Evolutionary conservation across 1,139 yeast genomes (phyloP).

Genomic region (Hemisphaericaspora xylanilytica): DNA sequence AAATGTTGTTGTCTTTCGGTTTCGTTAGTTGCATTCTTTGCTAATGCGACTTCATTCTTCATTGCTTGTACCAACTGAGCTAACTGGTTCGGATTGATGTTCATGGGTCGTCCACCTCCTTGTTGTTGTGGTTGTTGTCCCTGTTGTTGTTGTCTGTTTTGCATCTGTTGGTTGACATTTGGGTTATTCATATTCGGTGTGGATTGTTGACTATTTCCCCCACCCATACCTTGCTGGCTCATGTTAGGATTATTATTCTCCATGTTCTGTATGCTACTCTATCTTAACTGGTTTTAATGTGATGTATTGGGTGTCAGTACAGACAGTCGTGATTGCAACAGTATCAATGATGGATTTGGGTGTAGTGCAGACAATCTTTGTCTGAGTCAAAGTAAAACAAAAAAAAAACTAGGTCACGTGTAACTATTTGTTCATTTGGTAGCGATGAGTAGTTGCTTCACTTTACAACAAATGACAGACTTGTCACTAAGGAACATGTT

Average conservation of each 20-base stretch:
- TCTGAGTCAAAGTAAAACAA: too few relatives aligned
- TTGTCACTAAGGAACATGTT: too few relatives aligned
- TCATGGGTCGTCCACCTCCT: conserved; percentile 18
- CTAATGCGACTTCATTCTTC: conserved; percentile 61
- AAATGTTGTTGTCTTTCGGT: conserved; percentile 68
- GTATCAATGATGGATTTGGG: too few relatives aligned
- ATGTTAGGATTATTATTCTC: conserved; percentile 5
- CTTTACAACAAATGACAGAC: too few relatives aligned
- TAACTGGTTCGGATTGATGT: conserved; percentile 55
- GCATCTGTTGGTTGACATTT: conserved; percentile 8
- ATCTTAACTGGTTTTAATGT: too few relatives aligned
- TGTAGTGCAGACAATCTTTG: too few relatives aligned
- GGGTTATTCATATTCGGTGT: conserved; percentile 1
- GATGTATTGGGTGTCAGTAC: too few relatives aligned
- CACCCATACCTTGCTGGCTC: conserved; percentile 3
- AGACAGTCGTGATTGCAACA: too few relatives aligned
- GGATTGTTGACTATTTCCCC: conserved; percentile 9
- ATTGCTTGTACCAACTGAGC: conserved; percentile 60
- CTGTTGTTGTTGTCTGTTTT: conserved; percentile 7
- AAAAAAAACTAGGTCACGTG: too few relatives aligned
- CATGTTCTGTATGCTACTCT: too few relatives aligned
- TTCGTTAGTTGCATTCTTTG: conserved; percentile 53
- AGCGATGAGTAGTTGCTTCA: too few relatives aligned
- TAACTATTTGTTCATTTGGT: too few relatives aligned
- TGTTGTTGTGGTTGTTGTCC: conserved; percentile 5